Percentiles rank a stretch among this genome's conserved stretches.
Conservation (phyloP, 257 asterid species). For the Buddleja alternifolia region DNA sequence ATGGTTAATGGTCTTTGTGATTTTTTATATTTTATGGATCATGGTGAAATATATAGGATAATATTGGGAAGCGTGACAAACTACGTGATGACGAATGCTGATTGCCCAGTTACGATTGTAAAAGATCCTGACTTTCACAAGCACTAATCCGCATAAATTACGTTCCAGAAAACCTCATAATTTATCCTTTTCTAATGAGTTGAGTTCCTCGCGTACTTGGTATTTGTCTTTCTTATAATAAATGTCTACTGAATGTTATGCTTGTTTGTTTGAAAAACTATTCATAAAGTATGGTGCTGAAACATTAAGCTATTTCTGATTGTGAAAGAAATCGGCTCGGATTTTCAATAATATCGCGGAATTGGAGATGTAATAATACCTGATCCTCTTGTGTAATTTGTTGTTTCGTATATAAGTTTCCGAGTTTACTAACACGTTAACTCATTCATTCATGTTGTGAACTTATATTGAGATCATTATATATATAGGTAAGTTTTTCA, state of each 20-base stretch:
- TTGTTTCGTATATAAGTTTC: no score
- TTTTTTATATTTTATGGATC: not conserved
- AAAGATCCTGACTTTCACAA: conserved; percentile 67
- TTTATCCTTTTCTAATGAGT: not conserved
- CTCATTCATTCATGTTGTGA: no score
- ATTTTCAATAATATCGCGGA: no score
- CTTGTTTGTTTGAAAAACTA: not conserved
- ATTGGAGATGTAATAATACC: no score
- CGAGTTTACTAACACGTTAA: no score
- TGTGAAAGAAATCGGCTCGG: no score
- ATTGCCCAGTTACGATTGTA: conserved; percentile 78
- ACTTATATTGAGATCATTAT: no score
- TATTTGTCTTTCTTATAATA: not conserved
- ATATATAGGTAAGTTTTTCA: no score
- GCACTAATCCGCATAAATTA: conserved; percentile 31
- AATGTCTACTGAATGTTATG: not conserved
- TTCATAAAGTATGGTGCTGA: not conserved
- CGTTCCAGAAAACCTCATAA: not conserved
- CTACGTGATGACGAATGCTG: conserved; percentile 59
- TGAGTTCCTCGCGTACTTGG: no score
- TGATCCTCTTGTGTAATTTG: no score
- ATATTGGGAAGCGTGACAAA: conserved; percentile 77
- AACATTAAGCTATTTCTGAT: no score
- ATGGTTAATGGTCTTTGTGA: no score
- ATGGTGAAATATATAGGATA: conserved; percentile 48